phyloP scores from a whole-genome alignment of 805 yeast genomes.

The Wickerhamomyces queroliae region DNA sequence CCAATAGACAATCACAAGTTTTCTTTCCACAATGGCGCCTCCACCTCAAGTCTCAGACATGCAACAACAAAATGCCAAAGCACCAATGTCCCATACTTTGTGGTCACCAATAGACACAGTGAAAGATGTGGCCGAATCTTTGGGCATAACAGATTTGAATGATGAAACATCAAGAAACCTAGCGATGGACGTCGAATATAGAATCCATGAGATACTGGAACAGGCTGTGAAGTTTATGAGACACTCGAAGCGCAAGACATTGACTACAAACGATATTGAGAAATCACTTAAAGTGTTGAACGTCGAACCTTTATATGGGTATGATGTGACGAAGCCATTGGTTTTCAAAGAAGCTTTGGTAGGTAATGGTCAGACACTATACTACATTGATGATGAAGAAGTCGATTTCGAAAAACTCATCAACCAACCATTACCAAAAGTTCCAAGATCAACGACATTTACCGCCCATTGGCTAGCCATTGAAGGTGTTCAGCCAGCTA shows the following conservation, averaged over 20 bases:
- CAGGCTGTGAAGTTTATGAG: constrained; percentile 96
- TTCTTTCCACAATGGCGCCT: background rate
- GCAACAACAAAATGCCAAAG: constrained; percentile 20
- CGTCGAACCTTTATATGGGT: constrained; percentile 91
- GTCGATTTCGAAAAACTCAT: constrained; percentile 90
- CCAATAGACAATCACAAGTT: too few relatives aligned
- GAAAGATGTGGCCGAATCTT: constrained; percentile 88
- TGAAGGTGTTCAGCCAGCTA: constrained; percentile 97
- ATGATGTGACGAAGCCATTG: constrained; percentile 63
- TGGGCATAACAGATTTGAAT: constrained; percentile 71
- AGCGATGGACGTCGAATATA: constrained; percentile 99
- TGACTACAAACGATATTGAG: constrained; percentile 77
- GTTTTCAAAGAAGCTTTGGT: constrained; percentile 83
- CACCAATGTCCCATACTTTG: constrained; percentile 77
- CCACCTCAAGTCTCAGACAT: background rate
- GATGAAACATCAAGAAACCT: constrained; percentile 92
- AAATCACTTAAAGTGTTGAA: constrained; percentile 80
- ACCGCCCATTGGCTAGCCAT: constrained; percentile 98
- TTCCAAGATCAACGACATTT: constrained; percentile 86
- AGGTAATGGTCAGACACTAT: constrained; percentile 89
- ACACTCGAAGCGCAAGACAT: constrained; percentile 78
- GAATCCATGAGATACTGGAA: constrained; percentile 91
- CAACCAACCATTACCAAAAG: constrained; percentile 91
- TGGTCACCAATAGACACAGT: constrained; percentile 99
- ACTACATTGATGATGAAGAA: constrained; percentile 88